Base-by-base conservation (phyloP, 2,329 filamentous ascomycete species). In the Aspergillaceae sp. region DNA sequence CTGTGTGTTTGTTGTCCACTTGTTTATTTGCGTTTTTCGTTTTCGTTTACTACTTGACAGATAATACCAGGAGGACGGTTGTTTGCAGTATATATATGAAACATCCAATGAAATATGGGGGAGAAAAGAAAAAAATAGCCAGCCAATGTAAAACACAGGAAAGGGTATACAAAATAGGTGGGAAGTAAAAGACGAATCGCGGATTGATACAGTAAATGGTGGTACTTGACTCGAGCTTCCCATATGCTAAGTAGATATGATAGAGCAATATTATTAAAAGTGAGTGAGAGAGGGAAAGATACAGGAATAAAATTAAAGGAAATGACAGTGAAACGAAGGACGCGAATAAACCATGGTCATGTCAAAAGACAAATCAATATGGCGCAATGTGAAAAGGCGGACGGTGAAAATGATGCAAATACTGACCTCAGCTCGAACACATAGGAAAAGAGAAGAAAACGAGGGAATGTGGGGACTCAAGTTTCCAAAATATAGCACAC, bases 101-200 rank as follows among this genome's bases (percentile, higher is more conserved):
- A 33, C 44, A 44, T 42, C 47, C 41, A 38, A 19, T 19, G 19
- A 19, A 19, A 19, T 19, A 19, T 19, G 19, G 19, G 19, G 19
- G 19, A 41, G 35, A 46, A 51, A 44, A 41, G 51, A 53, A 35
- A 41, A 42, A 48, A 45, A 42, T 44, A 45, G 41, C 48, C 43
- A 45, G 44, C 44, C 29, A 41, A 11, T 1, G 50, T 44, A 40
- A 51, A 48, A 40, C 33, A 38, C 11, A 48, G 46, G 42, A 52
- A 56, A 54, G 53, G 53, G 51, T 55, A 55, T 50, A 54, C 49
- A 56, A 48, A 45, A 54, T 37, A 47, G 50, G 40, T 45, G 36
- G 40, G 50, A 46, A 37, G 27, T 5, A 19, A 45, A 45, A 28
- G 45, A 41, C 7, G 10, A 5, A 29, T 34, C n/a, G 36, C 36